Evolutionary conservation across 305 asterid genomes (phyloP).

Genomic region (Solanum aculeatissimum): DNA sequence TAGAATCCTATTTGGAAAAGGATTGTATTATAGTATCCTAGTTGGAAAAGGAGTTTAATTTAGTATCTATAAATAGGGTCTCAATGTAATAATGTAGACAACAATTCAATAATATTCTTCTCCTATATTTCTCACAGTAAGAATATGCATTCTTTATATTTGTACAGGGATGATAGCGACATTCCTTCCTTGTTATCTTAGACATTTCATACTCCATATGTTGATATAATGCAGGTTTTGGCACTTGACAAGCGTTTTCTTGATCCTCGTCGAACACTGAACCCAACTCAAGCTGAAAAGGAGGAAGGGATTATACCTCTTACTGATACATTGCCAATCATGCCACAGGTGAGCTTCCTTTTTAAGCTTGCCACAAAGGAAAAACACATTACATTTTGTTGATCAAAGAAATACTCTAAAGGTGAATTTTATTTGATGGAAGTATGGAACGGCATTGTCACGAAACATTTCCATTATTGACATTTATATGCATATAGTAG

Average conservation of each 20-base stretch:
- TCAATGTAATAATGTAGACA: no score
- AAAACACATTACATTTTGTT: background rate
- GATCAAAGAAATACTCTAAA: background rate
- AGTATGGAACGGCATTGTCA: background rate
- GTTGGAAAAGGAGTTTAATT: no score
- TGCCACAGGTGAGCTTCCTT: conserved; percentile 59
- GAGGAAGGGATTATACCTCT: conserved; percentile 99
- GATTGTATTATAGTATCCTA: no score
- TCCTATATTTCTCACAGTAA: no score
- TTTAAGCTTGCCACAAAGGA: background rate
- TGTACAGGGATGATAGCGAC: background rate
- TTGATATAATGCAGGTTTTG: conserved; percentile 52
- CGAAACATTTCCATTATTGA: background rate
- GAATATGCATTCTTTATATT: background rate
- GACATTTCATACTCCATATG: background rate
- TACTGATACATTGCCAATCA: conserved; percentile 84
- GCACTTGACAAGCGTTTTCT: conserved; percentile 95
- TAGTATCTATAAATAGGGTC: no score
- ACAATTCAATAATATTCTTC: no score
- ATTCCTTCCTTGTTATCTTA: background rate
- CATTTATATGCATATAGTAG: background rate
- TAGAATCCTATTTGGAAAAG: no score
- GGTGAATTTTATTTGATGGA: background rate
- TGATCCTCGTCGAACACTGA: conserved; percentile 86
- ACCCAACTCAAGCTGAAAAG: conserved; percentile 91